Base-by-base conservation (phyloP, 495 filamentous ascomycete genomes). In the Podospora sp. region DNA sequence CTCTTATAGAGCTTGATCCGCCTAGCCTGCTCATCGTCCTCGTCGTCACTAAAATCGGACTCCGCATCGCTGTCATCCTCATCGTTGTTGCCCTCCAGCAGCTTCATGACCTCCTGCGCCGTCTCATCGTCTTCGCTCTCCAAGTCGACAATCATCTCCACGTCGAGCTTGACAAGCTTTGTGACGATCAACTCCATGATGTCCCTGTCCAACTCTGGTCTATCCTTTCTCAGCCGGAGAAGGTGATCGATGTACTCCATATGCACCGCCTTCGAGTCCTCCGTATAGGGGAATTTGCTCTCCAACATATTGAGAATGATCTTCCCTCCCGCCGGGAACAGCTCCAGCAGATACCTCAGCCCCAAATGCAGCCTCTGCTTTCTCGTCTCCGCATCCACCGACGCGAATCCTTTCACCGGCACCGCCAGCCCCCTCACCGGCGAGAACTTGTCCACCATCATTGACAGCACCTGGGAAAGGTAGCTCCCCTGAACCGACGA, bases 91-190 rank as follows among this genome's bases (percentile, higher is more conserved):
- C 85, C 70, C 69, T 72, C 74, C 65, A 72, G 77, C 67, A 68
- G 77, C 62, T 78, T 74, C 70, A 85, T 73, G 16, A 84, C 83
- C 49, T 83, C 82, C 70, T 77, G 72, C 3, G 82, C 78, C 4
- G 80, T 78, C 56, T 82, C 77, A 55, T 84, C 85, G 64, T 86
- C 84, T 36, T 85, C 82, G 62, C 75, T 77, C 60, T 97, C 93
- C 69, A 97, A 84, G 70, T 98, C 93, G 12, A 92, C 87, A 76
- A 97, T 94, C 74, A 98, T 93, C 73, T 97, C 92, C 3, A 96
- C 91, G 70, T 99, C 95, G 55, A 82, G 89, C 77, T 95, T 96
- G 65, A 97, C 91, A 4, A 97, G 80, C 60, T 89, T 86, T 40
- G 94, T 90, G 12, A 90, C 91, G 50, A 97, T 88, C 20, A 97